These are phyloP conservation scores for Diaporthe longicolla DNA, from an alignment of 2,329 filamentous ascomycete species.

Conservation along the genomic window DNA sequence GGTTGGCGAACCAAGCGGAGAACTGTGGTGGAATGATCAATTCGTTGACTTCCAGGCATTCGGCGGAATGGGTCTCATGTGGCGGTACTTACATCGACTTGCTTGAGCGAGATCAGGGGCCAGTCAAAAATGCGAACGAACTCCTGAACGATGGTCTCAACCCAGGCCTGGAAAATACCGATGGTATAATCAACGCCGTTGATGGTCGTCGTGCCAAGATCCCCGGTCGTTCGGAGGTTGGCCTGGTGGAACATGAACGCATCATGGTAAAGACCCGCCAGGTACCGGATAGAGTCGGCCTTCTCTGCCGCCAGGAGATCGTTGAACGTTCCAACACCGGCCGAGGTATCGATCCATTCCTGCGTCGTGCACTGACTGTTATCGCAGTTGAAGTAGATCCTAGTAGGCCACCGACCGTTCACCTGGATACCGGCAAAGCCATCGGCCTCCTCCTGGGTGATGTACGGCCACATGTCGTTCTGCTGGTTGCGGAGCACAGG, in stretches of 20 bases:
- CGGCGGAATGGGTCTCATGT: not conserved
- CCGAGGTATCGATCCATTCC: constrained; percentile 25
- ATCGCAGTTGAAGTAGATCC: constrained; percentile 29
- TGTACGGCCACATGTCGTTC: constrained; percentile 29
- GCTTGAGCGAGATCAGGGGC: constrained; percentile 11
- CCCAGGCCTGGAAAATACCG: constrained; percentile 31
- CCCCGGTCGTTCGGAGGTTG: constrained; percentile 10
- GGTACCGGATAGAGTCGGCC: constrained; percentile 11
- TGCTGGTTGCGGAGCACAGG: constrained; percentile 21
- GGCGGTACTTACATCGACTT: constrained; percentile 14
- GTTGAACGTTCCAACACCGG: constrained; percentile 5
- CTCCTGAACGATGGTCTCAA: constrained; percentile 12
- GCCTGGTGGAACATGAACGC: constrained; percentile 28
- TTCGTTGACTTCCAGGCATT: not conserved
- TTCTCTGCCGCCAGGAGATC: constrained; percentile 24
- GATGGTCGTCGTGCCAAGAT: constrained; percentile 25
- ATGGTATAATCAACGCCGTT: constrained; percentile 12
- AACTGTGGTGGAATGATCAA: not conserved
- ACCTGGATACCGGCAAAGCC: constrained; percentile 12
- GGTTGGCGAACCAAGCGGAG: constrained; percentile 5
- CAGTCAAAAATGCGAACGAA: constrained; percentile 15
- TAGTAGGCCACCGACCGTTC: constrained; percentile 14
- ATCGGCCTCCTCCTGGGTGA: not conserved
- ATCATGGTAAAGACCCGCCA: constrained; percentile 9
- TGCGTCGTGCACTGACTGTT: constrained; percentile 1